These are phyloP conservation scores for Tylopilus sp. DNA, from an alignment of 1,284 basidiomycete species.

Conservation along the genomic window DNA sequence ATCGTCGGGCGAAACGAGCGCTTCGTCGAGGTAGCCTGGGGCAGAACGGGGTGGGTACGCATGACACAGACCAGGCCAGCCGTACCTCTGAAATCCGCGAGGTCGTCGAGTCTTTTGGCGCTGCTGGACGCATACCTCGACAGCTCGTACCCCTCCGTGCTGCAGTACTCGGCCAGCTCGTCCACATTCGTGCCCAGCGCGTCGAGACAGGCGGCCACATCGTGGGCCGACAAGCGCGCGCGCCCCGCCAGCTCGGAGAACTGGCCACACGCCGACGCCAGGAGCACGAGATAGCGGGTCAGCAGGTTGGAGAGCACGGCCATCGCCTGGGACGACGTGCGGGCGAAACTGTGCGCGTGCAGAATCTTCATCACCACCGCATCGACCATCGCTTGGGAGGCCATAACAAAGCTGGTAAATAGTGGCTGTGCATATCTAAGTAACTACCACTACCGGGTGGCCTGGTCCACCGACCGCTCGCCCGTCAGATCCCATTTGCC, in stretches of 20 bases:
- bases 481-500: conserved; percentile 47
- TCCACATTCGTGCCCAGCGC: conserved; percentile 70
- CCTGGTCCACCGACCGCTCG: conserved; percentile 18
- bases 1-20: conserved; percentile 55
- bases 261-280: conserved; percentile 62
- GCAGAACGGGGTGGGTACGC: conserved; percentile 13
- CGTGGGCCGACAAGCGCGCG: conserved; percentile 50
- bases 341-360: conserved; percentile 71
- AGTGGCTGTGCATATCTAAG: conserved; percentile 15
- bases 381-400: conserved; percentile 51
- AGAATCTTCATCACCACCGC: conserved; percentile 64
- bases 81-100: conserved; percentile 67
- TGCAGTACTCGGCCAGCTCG: conserved; percentile 63
- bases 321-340: conserved; percentile 68
- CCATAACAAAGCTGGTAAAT: conserved; percentile 12
- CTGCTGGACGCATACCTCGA: conserved; percentile 62
- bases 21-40: conserved; percentile 60
- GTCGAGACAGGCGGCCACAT: conserved; percentile 64
- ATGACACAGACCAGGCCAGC: conserved; percentile 2
- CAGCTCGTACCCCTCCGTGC: conserved; percentile 63
- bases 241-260: conserved; percentile 73
- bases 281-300: conserved; percentile 63
- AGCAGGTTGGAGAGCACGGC: conserved; percentile 69
- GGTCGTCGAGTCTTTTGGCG: conserved; percentile 61
- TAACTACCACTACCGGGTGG: conserved; percentile 9